These are phyloP conservation scores for Nicotiana noctiflora DNA, from an alignment of 257 asterid species.

Conservation along the genomic window DNA sequence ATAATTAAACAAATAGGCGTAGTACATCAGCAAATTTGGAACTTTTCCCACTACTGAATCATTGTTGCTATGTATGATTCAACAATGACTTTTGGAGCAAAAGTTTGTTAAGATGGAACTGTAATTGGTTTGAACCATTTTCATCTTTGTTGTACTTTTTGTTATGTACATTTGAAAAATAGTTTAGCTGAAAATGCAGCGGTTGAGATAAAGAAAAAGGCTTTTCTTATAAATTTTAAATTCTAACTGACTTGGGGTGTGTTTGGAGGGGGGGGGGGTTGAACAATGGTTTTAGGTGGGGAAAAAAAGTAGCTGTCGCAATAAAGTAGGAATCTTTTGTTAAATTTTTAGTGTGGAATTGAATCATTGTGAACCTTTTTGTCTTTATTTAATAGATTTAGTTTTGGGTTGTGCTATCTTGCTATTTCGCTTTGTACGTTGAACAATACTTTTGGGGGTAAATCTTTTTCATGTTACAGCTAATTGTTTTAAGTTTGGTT, in stretches of 20 bases:
- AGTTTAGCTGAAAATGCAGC: background rate
- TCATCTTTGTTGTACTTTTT: background rate
- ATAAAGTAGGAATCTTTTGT: background rate
- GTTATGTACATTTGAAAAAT: background rate
- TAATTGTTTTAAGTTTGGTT: background rate
- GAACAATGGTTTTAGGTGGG: background rate
- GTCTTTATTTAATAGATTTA: background rate
- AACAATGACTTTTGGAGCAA: slow-evolving; percentile 31
- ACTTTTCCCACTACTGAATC: too few relatives aligned
- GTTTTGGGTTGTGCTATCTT: too few relatives aligned
- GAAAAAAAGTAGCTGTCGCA: background rate
- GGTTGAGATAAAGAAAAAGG: background rate
- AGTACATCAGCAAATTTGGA: too few relatives aligned
- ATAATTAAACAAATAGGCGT: too few relatives aligned
- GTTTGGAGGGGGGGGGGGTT: background rate
- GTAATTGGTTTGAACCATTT: background rate
- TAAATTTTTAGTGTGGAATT: background rate
- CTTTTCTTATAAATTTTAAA: background rate
- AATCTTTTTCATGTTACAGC: background rate
- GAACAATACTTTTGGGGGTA: background rate
- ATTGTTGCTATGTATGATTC: background rate
- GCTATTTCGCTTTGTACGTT: background rate
- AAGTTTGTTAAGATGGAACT: slow-evolving; percentile 12
- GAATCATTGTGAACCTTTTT: background rate
- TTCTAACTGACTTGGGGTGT: background rate